A percentile compares a stretch with the other conserved stretches of the same genome.
Conservation (phyloP, 768 basidiomycete genomes). For the Phaeolepiota aurea region DNA sequence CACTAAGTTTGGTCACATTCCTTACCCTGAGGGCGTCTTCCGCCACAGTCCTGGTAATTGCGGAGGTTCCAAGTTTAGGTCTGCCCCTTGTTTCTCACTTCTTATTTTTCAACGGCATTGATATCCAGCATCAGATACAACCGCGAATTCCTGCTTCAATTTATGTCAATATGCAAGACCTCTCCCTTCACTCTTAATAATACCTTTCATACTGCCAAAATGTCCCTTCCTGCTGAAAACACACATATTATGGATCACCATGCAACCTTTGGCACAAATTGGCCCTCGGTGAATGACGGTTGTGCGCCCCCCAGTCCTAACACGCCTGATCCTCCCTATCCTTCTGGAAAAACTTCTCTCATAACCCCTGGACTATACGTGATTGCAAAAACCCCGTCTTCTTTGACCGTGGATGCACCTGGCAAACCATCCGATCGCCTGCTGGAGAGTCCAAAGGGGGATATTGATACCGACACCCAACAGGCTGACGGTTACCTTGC, state of each 20-base stretch:
- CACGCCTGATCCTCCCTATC: slow-evolving; percentile 37
- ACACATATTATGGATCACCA: too few relatives aligned
- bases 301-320: slow-evolving; percentile 52
- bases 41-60: slow-evolving; percentile 72
- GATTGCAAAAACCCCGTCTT: too few relatives aligned
- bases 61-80: slow-evolving; percentile 87
- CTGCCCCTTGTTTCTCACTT: slow-evolving; percentile 6
- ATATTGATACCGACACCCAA: too few relatives aligned
- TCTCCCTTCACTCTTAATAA: slow-evolving; percentile 31
- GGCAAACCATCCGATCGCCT: too few relatives aligned
- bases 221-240: too few relatives aligned
- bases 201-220: too few relatives aligned
- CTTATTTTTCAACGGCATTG: background rate
- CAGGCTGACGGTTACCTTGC: slow-evolving; percentile 32
- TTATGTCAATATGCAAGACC: slow-evolving; percentile 84
- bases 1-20: slow-evolving; percentile 66
- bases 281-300: slow-evolving; percentile 56
- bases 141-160: slow-evolving; percentile 95
- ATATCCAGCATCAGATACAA: slow-evolving; percentile 59
- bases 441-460: too few relatives aligned
- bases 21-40: slow-evolving; percentile 76
- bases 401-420: too few relatives aligned
- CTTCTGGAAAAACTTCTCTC: slow-evolving; percentile 20
- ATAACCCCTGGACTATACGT: too few relatives aligned
- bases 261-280: too few relatives aligned